Conservation (phyloP, 192 early-diverging fungal species). For the Backusella circina region DNA sequence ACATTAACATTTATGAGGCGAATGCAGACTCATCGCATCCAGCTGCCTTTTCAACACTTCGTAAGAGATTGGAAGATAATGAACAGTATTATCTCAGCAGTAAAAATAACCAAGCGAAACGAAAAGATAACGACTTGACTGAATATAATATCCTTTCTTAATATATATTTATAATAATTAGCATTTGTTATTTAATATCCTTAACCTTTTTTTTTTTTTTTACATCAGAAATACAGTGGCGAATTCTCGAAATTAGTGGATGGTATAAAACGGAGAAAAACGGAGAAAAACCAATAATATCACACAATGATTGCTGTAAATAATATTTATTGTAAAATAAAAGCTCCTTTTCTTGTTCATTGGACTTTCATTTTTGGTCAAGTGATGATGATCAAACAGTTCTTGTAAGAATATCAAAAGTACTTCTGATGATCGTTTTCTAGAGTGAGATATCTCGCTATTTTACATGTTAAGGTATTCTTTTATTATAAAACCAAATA, state of each 20-base stretch:
- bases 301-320: not conserved
- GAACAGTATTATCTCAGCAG: not conserved
- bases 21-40: conserved; percentile 42
- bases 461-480: too few relatives aligned
- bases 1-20: conserved; percentile 40
- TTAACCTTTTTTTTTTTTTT: conserved; percentile 11
- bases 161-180: not conserved
- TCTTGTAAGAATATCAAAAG: not conserved
- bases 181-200: not conserved
- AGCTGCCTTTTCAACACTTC: not conserved
- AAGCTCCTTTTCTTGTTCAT: not conserved
- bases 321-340: not conserved
- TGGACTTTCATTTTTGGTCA: too few relatives aligned
- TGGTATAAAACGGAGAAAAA: not conserved
- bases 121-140: not conserved
- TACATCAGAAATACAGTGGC: conserved; percentile 20
- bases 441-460: too few relatives aligned
- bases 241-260: conserved; percentile 9
- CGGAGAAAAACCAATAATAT: not conserved
- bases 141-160: not conserved
- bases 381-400: not conserved
- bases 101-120: not conserved
- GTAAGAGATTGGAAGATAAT: not conserved
- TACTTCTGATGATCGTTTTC: too few relatives aligned
- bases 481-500: not conserved